These are phyloP conservation scores for Neopestalotiopsis sp. DNA, from an alignment of 2,329 filamentous ascomycete species.

Conservation along the genomic window DNA sequence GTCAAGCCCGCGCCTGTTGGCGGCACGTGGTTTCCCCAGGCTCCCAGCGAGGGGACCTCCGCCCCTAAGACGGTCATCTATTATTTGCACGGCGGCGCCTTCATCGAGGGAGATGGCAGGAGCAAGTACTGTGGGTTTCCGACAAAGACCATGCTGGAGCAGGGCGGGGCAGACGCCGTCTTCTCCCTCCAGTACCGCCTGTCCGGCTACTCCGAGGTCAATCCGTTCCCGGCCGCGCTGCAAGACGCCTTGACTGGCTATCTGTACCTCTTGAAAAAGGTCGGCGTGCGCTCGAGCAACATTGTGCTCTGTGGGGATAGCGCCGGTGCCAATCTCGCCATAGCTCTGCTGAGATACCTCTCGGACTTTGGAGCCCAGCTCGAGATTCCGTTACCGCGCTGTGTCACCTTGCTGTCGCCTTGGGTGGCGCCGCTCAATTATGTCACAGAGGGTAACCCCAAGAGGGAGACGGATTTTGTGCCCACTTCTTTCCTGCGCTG, in stretches of 20 bases:
- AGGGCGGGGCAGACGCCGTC: slow-evolving; percentile 42
- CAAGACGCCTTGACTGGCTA: slow-evolving; percentile 54
- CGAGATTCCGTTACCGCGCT: slow-evolving; percentile 39
- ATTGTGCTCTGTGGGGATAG: slow-evolving; percentile 54
- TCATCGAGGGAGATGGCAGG: slow-evolving; percentile 49
- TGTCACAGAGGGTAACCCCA: not conserved
- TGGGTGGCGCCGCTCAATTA: slow-evolving; percentile 30
- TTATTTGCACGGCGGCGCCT: slow-evolving; percentile 56
- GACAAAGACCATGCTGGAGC: slow-evolving; percentile 38
- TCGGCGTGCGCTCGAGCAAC: slow-evolving; percentile 41
- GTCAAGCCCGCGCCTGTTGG: slow-evolving; percentile 23
- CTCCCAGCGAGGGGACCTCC: not conserved
- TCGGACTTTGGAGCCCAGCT: slow-evolving; percentile 40
- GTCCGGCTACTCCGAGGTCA: slow-evolving; percentile 27
- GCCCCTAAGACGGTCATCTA: slow-evolving; percentile 39
- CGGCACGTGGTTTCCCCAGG: slow-evolving; percentile 30
- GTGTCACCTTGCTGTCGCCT: slow-evolving; percentile 40
- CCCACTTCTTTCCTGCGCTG: not conserved
- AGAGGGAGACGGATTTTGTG: slow-evolving; percentile 21
- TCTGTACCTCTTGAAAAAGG: slow-evolving; percentile 45
- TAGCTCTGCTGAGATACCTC: slow-evolving; percentile 52
- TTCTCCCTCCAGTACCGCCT: slow-evolving; percentile 20
- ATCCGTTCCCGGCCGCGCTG: slow-evolving; percentile 53
- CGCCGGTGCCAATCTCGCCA: slow-evolving; percentile 51
- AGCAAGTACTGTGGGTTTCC: slow-evolving; percentile 40